phyloP scores from a whole-genome alignment of 148 eudicot species.

The Amaranthus palmeri region DNA sequence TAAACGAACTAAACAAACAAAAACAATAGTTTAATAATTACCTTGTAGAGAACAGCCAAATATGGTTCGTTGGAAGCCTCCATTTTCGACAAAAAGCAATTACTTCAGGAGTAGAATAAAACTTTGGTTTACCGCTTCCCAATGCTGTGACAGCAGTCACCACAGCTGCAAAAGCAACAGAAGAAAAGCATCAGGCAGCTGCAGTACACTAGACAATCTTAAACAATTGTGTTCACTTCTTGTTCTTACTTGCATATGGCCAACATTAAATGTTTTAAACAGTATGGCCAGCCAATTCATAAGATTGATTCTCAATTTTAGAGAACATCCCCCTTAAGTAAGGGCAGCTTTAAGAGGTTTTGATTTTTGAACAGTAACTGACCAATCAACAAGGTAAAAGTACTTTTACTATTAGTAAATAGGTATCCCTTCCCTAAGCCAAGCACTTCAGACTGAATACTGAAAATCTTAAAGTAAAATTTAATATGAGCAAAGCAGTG shows the following conservation, averaged over 20 bases:
- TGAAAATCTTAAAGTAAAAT: background rate
- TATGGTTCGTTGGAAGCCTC: slow-evolving; percentile 91
- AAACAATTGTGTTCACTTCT: background rate
- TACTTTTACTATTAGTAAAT: background rate
- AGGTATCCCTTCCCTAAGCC: background rate
- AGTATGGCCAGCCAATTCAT: background rate
- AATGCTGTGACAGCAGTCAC: slow-evolving; percentile 91
- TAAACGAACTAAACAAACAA: background rate
- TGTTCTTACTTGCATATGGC: background rate
- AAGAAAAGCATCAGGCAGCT: slow-evolving; percentile 9
- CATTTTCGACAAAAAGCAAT: slow-evolving; percentile 88
- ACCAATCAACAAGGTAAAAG: background rate
- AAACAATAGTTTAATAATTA: slow-evolving; percentile 12
- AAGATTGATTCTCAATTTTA: too few species aligned
- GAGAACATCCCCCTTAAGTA: too few species aligned
- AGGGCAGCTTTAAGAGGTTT: too few species aligned
- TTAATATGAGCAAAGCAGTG: slow-evolving; percentile 10
- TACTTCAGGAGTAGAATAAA: slow-evolving; percentile 91
- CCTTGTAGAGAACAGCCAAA: slow-evolving; percentile 98
- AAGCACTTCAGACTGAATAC: background rate
- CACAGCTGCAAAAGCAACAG: slow-evolving; percentile 54
- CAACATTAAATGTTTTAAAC: background rate
- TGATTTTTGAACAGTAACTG: background rate
- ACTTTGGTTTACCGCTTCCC: slow-evolving; percentile 78
- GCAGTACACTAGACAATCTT: background rate